These are phyloP conservation scores for Colletotrichum shisoi DNA, from an alignment of 2,329 filamentous ascomycete genomes.

Conservation along the genomic window DNA sequence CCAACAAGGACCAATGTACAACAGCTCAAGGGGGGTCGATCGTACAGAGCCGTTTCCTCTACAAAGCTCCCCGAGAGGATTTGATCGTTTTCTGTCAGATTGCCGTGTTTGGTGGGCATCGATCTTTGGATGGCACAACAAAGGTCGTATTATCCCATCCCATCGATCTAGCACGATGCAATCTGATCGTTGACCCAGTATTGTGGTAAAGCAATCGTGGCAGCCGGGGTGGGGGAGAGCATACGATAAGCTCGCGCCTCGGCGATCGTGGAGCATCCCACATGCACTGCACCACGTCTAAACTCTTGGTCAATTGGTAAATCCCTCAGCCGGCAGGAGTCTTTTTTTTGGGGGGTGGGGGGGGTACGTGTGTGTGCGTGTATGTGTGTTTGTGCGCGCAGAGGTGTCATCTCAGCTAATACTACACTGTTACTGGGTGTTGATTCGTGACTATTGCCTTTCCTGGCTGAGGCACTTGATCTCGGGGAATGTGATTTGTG, in stretches of 20 bases:
- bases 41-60: not conserved
- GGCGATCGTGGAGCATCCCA: conserved; percentile 28
- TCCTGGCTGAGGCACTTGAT: conserved; percentile 32
- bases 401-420: conserved; percentile 6
- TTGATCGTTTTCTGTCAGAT: not conserved
- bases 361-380: no score
- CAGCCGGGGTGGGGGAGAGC: not conserved
- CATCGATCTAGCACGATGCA: conserved; percentile 22
- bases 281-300: conserved; percentile 26
- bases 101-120: not conserved
- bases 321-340: conserved; percentile 20
- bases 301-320: conserved; percentile 7
- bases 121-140: not conserved
- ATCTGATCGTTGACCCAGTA: conserved; percentile 29
- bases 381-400: not conserved
- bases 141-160: not conserved
- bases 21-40: no score
- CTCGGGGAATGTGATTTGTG: conserved; percentile 30
- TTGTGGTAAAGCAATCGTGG: conserved; percentile 28
- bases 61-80: not conserved
- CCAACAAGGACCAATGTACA: not conserved
- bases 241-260: conserved; percentile 29
- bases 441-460: conserved; percentile 33
- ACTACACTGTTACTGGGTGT: conserved; percentile 16
- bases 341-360: no score